Percentiles rank a stretch among this genome's conserved stretches.
Evolutionary conservation across 768 basidiomycete species (phyloP).

Genomic region (Termitomyces sp.): DNA sequence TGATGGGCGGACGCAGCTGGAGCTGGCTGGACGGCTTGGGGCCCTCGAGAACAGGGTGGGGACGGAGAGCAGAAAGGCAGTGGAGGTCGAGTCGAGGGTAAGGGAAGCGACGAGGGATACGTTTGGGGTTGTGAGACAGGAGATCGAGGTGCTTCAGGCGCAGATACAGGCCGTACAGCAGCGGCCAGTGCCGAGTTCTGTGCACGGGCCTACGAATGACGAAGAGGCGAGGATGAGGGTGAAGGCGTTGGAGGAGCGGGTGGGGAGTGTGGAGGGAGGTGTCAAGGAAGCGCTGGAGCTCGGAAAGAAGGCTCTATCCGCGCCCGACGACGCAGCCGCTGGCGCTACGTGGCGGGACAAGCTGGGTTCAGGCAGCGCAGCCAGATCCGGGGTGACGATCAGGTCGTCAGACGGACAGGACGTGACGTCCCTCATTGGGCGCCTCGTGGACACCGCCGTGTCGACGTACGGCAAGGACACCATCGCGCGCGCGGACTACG

Average conservation of each 20-base stretch:
- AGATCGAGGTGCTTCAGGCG: constrained; percentile 48
- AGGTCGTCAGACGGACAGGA: constrained; percentile 74
- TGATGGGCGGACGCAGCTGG: constrained; percentile 42
- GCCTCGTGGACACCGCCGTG: constrained; percentile 75
- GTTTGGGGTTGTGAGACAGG: constrained; percentile 45
- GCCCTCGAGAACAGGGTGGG: constrained; percentile 48
- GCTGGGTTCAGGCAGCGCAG: constrained; percentile 36
- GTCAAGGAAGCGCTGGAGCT: constrained; percentile 71
- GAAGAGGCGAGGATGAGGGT: constrained; percentile 54
- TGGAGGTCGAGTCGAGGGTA: constrained; percentile 49
- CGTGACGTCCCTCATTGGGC: constrained; percentile 59
- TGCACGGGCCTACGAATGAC: constrained; percentile 30
- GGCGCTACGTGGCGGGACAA: constrained; percentile 72
- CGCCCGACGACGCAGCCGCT: constrained; percentile 23
- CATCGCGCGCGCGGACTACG: constrained; percentile 82
- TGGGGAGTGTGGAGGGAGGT: constrained; percentile 55
- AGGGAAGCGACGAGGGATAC: constrained; percentile 38
- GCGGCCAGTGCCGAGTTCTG: constrained; percentile 11
- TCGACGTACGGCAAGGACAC: constrained; percentile 64
- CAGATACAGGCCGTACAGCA: constrained; percentile 28
- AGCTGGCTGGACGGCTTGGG: constrained; percentile 50
- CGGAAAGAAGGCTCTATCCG: constrained; percentile 41
- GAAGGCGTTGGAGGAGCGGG: constrained; percentile 53
- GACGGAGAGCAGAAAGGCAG: constrained; percentile 30
- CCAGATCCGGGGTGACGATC: constrained; percentile 49